Evolutionary conservation across 2,329 filamentous ascomycete species (phyloP), one percentile per base, ranked within the genome.

Genomic region (Cytospora mali): DNA sequence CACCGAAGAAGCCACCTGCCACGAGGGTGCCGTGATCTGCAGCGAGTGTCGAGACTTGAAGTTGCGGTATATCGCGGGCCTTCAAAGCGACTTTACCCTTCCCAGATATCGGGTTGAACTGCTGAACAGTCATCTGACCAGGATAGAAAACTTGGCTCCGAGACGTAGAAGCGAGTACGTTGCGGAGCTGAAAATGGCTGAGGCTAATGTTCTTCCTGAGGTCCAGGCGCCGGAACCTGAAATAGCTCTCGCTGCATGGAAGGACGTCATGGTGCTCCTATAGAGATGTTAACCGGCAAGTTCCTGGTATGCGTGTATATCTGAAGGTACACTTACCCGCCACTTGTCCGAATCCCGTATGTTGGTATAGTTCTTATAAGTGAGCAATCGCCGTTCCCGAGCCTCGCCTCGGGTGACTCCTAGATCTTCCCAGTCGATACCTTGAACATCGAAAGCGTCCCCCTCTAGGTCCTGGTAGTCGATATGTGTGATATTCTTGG

Each of bases 101-200:
- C 39, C 79, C 78, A 2, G 80, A 80, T 46, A 79, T 71, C 11
- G 82, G 80, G 69, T 88, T 83, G 66, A 84, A 77, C 58, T 82
- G 77, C 49, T 80, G 76, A 21, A 89, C 76, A 16, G 79, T 78
- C 55, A 76, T 76, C 48, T 72, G 71, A 39, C 79, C 79, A 3
- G 85, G 81, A 68, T 88, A 89, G 69, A 84, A 89, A 10, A 80
- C 78, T 49, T 82, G 80, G 7, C 80, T 82, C 33, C 81, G 78
- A 10, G 83, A 84, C 6, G 83, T 78, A 68, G 81, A 82, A 2
- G 84, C 84, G 23, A 90, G 74, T 18, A 88, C 77, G 68, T 87
- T 88, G 50, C 87, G 84, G 14, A 89, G 76, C 70, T 90, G 87
- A 65, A 89, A 89, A 73, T 90, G 87, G n/a, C 84, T 77, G 21